Percentiles rank a stretch among this genome's conserved stretches.
These are phyloP conservation scores for Pyrus communis DNA, from an alignment of 306 rosid genomes.

Conservation along the genomic window DNA sequence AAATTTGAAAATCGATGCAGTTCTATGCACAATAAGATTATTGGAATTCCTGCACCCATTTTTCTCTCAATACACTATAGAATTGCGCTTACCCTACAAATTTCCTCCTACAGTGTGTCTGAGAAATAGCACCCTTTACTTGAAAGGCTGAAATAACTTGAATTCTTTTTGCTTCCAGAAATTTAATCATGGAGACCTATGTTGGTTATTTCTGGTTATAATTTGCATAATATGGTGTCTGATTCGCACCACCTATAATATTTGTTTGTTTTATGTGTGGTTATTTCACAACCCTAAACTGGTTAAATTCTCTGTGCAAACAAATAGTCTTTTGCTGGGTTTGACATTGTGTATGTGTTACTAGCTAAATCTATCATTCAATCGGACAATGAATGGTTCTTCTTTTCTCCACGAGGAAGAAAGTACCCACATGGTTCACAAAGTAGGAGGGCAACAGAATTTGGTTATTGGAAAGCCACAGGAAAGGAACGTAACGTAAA, in stretches of 20 bases:
- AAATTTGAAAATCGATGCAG: too few species aligned
- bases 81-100: too few species aligned
- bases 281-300: not conserved
- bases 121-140: not conserved
- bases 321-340: not conserved
- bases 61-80: too few species aligned
- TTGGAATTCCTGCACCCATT: too few species aligned
- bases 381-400: slow-evolving; percentile 88
- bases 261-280: not conserved
- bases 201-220: not conserved
- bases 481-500: slow-evolving; percentile 87
- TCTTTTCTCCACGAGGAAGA: slow-evolving; percentile 90
- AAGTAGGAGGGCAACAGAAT: slow-evolving; percentile 80
- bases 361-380: slow-evolving; percentile 68
- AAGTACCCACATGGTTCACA: slow-evolving; percentile 94
- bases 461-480: slow-evolving; percentile 95
- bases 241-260: not conserved
- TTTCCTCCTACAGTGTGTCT: too few species aligned
- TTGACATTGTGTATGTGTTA: slow-evolving; percentile 20
- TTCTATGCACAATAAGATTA: too few species aligned
- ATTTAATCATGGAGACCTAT: not conserved
- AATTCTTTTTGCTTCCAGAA: not conserved
- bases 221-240: not conserved
- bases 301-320: not conserved
- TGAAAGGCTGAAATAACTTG: not conserved